Base-by-base conservation (phyloP, 352 stramenopile species). In the Pilasporangium apinafurcum region DNA sequence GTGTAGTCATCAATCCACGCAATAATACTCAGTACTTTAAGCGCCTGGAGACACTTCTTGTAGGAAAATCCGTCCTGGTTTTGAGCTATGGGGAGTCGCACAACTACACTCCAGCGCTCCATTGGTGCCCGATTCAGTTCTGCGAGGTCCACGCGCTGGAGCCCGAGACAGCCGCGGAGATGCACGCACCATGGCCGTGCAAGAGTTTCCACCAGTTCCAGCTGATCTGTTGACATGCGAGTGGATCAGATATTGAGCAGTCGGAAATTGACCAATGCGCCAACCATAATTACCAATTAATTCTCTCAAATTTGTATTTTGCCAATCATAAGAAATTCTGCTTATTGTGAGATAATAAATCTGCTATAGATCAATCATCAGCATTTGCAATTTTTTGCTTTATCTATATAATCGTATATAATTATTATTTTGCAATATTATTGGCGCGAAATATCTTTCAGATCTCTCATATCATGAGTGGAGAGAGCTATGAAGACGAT, bases 181-280 rank as follows among this genome's bases (percentile, higher is more conserved):
- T 13, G 35, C 18, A 24, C 8, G 18, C 35, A 41, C 35, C 35
- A 41, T n/a, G 17, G 35, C 17, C 6, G 38, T 13, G 32, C 38
- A 33, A 68, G 55, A 37, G 59, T 42, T 34, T 70, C 56, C 26
- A 56, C 51, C 22, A 70, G 42, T 27, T 53, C 49, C 17, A 34
- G 60, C 24, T 67, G 21, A 21, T 61, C 30, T 16, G 44, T 32
- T 7, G 51, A 47, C 37, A 41, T 56, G 6, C 48, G 39, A 21
- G 37, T 55, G 44, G 56, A 57, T 13, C 61, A 48, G 22, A 50
- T 50, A 41, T 67, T 70, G 30, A 57, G 61, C 42, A 71, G 31
- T 25, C 48, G 2, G 52, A 26, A 33, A 71, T 35, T 49, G 56
- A 65, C 38, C 33, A 47, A 22, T 46, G 45, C 38, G 13, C 5